Percentiles rank a stretch among this genome's conserved stretches.
Evolutionary conservation across 139 green algal genomes (phyloP).

Genomic region (Tetradesmus obliquus): DNA sequence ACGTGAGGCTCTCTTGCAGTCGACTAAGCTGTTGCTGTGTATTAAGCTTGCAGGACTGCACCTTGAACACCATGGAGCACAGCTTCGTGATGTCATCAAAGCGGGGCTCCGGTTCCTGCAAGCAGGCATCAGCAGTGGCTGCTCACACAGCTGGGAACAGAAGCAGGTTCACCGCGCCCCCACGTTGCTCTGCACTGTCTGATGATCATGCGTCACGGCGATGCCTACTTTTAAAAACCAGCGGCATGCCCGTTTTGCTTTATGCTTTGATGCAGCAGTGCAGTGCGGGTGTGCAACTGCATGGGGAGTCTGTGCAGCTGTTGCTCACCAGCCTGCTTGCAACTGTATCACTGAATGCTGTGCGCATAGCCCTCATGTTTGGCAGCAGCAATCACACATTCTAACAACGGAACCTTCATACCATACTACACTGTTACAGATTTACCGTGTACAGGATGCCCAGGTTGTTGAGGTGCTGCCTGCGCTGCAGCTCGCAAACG

Average conservation of each 20-base stretch:
- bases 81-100: conserved; percentile 83
- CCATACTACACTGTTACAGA: background rate
- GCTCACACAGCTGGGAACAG: background rate
- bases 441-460: conserved; percentile 65
- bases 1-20: background rate
- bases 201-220: background rate
- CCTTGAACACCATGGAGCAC: conserved; percentile 68
- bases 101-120: conserved; percentile 64
- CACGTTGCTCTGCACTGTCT: background rate
- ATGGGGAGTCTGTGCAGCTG: too few species aligned
- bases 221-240: too few species aligned
- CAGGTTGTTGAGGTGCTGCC: conserved; percentile 58
- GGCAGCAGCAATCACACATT: background rate
- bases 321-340: too few species aligned
- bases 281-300: too few species aligned
- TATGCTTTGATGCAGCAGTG: too few species aligned
- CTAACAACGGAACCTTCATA: background rate
- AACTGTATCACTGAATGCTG: background rate
- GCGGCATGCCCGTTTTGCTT: too few species aligned
- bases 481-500: conserved; percentile 51
- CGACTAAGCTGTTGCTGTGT: background rate
- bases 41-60: background rate
- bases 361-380: background rate
- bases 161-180: background rate
- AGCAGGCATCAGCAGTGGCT: background rate